Evolutionary conservation across 495 filamentous ascomycete species (phyloP), one percentile per base, ranked within the genome.

Genomic region (Aspergillus carlsbadensis): DNA sequence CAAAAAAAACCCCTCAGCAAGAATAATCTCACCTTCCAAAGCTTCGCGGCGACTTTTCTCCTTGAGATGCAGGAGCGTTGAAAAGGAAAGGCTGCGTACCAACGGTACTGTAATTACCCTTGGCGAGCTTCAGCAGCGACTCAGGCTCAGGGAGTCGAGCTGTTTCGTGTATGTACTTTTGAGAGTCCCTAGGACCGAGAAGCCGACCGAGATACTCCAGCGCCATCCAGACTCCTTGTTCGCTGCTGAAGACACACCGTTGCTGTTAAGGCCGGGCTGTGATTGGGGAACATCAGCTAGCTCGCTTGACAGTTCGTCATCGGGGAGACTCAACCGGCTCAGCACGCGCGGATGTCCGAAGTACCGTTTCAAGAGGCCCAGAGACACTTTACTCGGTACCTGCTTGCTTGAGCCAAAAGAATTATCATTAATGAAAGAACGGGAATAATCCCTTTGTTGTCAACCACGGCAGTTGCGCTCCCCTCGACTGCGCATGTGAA

Each of bases 31-130:
- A 3, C 26, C 8, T 57, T 18, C 3, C 46, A 26, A 36, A 50
- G 26, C 33, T 56, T 41, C 53, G 42, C 33, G 53, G 53, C 22
- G 34, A 56, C 37, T 50, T 44, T 50, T 22, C 26, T 40, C 31
- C n/a, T 34, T n/a, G 21, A 34, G 1, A 49, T 52, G 48, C 35
- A 37, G 35, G 3, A 10, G 11, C 35, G 35, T 37, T 29, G 8
- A 8, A 29, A 29, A 29, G 26, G 26, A 29, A 29, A 29, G 26
- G 26, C 26, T 29, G 26, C 26, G 26, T 29, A 29, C 26, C 26
- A 29, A 29, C 26, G 26, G 26, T 29, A 29, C 26, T 8, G 26
- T 29, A 29, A 29, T 29, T 29, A 29, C 26, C 4, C 26, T 29
- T 8, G 3, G 3, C 26, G 8, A 29, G 8, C 26, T 29, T 8